Evolutionary conservation across 2,329 filamentous ascomycete species (phyloP).

Genomic region (Xenoacremonium recifei): DNA sequence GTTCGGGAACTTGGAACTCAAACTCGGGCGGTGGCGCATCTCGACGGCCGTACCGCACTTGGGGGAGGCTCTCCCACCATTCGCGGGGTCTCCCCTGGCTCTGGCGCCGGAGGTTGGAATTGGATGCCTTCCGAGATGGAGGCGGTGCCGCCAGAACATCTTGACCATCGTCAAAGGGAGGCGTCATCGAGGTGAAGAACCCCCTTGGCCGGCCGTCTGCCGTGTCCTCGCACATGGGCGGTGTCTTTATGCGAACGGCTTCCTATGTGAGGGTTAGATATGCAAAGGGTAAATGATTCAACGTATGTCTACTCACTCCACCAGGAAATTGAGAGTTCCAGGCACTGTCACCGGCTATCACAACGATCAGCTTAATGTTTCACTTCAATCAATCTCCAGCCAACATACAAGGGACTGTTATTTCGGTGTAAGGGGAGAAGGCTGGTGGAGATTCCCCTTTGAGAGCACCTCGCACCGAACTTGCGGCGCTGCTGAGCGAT

Average conservation of each 20-base stretch:
- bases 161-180: conserved; percentile 19
- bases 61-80: conserved; percentile 36
- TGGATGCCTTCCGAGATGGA: conserved; percentile 11
- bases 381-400: not conserved
- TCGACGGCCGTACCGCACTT: conserved; percentile 15
- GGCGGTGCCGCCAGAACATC: conserved; percentile 1
- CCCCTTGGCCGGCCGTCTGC: conserved; percentile 36
- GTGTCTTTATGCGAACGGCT: conserved; percentile 47
- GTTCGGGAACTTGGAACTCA: conserved; percentile 50
- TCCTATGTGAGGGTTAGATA: conserved; percentile 37
- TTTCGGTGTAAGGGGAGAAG: conserved; percentile 26
- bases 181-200: conserved; percentile 43
- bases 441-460: conserved; percentile 34
- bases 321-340: conserved; percentile 30
- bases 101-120: conserved; percentile 17
- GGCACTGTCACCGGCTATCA: not conserved
- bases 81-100: conserved; percentile 27
- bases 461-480: conserved; percentile 40
- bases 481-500: conserved; percentile 39
- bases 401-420: conserved; percentile 9
- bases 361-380: not conserved
- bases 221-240: conserved; percentile 40
- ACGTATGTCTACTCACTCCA: conserved; percentile 24
- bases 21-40: conserved; percentile 30
- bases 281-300: not conserved